phyloP scores from a whole-genome alignment of 768 basidiomycete genomes.

The Pleurotus tuoliensis region DNA sequence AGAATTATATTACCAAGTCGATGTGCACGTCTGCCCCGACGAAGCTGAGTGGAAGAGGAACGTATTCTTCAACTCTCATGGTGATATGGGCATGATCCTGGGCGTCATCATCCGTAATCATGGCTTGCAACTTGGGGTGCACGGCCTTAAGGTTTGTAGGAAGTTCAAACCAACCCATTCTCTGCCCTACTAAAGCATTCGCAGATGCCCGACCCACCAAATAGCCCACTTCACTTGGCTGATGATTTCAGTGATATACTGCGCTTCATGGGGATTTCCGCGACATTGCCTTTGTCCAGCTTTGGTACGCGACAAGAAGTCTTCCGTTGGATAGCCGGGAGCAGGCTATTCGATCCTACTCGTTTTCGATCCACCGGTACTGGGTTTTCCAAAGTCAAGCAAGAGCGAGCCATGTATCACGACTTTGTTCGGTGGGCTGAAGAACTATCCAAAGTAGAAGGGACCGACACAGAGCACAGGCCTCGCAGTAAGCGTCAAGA shows the following conservation, averaged over 20 bases:
- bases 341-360: slow-evolving; percentile 47
- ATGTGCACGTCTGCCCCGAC: slow-evolving; percentile 56
- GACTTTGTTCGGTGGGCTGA: slow-evolving; percentile 53
- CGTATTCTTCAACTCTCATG: slow-evolving; percentile 59
- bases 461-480: not conserved
- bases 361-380: slow-evolving; percentile 17
- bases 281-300: slow-evolving; percentile 45
- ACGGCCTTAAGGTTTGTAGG: slow-evolving; percentile 53
- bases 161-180: not conserved
- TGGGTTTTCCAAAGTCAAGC: slow-evolving; percentile 39
- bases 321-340: slow-evolving; percentile 56
- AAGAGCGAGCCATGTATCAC: slow-evolving; percentile 52
- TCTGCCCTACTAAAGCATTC: not conserved
- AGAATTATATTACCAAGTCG: slow-evolving; percentile 39
- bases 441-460: slow-evolving; percentile 11
- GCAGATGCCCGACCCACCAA: slow-evolving; percentile 35
- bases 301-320: slow-evolving; percentile 50
- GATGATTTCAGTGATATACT: slow-evolving; percentile 45
- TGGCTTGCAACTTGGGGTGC: slow-evolving; percentile 45
- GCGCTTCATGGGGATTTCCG: slow-evolving; percentile 54
- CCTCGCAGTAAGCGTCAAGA: slow-evolving; percentile 9
- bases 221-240: slow-evolving; percentile 48
- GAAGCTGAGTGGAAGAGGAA: slow-evolving; percentile 46
- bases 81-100: slow-evolving; percentile 71
- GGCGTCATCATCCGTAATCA: slow-evolving; percentile 48